A percentile compares a stretch with the other conserved stretches of the same genome.
Evolutionary conservation across 345 rosid genomes (phyloP).

Genomic region (Xanthoceras sorbifolium): DNA sequence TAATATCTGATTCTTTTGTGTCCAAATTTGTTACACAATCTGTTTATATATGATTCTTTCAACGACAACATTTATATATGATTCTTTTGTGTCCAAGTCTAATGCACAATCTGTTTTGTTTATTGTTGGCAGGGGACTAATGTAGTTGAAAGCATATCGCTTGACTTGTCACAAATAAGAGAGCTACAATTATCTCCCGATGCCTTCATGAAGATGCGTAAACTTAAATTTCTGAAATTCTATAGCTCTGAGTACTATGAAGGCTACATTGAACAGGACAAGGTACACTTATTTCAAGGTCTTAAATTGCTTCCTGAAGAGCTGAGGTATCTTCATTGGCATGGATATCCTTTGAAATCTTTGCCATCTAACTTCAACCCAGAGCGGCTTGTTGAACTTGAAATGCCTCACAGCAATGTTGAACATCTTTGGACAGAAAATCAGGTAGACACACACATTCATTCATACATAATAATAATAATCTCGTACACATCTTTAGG

Average conservation of each 20-base stretch:
- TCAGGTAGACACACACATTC: not conserved
- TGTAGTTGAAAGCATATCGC: not conserved
- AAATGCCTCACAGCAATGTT: not conserved
- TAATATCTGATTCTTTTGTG: no score
- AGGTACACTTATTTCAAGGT: not conserved
- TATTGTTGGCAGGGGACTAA: not conserved
- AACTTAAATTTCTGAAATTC: not conserved
- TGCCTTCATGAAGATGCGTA: not conserved
- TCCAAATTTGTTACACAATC: no score
- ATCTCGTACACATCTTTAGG: not conserved
- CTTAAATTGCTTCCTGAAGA: not conserved
- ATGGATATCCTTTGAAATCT: no score
- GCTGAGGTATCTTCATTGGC: not conserved
- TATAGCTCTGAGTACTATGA: not conserved
- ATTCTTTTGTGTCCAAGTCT: not conserved
- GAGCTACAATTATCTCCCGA: not conserved
- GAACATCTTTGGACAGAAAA: not conserved
- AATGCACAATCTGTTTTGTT: not conserved
- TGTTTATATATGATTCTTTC: no score
- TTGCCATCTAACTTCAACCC: no score
- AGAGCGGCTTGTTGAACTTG: not conserved
- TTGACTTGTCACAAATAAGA: no score
- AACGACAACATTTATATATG: no score
- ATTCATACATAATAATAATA: not conserved
- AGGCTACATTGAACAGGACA: not conserved